Percentiles rank a stretch among this genome's conserved stretches.
These are phyloP conservation scores for Gonapodya prolifera DNA, from an alignment of 192 early-diverging fungal species.

Conservation along the genomic window DNA sequence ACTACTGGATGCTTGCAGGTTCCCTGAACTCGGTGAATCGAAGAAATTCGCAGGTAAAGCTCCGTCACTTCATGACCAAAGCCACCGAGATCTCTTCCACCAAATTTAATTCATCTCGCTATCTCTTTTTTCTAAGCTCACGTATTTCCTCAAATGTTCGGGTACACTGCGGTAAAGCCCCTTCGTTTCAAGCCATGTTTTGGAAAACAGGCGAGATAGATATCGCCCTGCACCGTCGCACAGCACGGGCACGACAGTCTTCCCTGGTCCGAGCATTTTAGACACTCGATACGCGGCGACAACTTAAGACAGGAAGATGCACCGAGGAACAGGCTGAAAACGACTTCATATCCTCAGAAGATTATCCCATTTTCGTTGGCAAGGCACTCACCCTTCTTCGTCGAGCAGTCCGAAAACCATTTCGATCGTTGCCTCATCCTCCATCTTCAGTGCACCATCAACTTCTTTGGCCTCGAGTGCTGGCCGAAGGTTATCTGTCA, in stretches of 20 bases:
- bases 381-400: too few relatives aligned
- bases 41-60: too few relatives aligned
- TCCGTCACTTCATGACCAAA: too few relatives aligned
- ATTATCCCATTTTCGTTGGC: too few relatives aligned
- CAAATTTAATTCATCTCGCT: background rate
- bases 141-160: constrained; percentile 72
- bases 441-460: constrained; percentile 70
- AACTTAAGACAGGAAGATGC: constrained; percentile 89
- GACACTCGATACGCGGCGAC: constrained; percentile 83
- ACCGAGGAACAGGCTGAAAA: constrained; percentile 85
- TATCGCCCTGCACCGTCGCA: constrained; percentile 85
- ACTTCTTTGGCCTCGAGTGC: constrained; percentile 70
- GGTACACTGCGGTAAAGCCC: constrained; percentile 64
- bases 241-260: constrained; percentile 72
- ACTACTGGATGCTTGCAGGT: too few relatives aligned
- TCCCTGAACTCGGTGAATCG: too few relatives aligned
- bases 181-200: constrained; percentile 82
- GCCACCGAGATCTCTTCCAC: too few relatives aligned
- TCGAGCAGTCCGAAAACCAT: constrained; percentile 29
- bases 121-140: constrained; percentile 15
- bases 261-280: constrained; percentile 62
- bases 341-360: too few relatives aligned
- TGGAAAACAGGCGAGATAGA: constrained; percentile 67
- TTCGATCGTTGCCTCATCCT: constrained; percentile 64
- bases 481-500: constrained; percentile 75